Conservation (phyloP, 257 asterid genomes). For the Plectranthus barbatus region DNA sequence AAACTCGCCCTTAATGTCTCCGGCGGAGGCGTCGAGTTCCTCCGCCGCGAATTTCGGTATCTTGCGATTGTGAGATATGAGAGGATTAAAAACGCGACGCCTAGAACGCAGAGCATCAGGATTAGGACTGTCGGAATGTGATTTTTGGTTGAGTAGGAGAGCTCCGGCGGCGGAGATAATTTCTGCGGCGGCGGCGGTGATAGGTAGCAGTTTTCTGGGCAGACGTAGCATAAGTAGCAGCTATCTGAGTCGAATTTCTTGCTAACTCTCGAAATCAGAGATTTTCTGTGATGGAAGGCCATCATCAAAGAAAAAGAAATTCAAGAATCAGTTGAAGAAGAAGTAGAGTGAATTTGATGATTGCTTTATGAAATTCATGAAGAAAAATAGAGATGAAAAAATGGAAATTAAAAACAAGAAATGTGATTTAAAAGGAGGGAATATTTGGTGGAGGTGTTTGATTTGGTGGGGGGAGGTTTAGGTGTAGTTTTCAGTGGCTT, state of each 20-base stretch:
- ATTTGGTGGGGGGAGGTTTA: conserved; percentile 10
- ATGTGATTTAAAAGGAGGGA: neutral
- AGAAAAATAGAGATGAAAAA: neutral
- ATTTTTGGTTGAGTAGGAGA: neutral
- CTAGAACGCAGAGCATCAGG: conserved; percentile 49
- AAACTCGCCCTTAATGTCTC: conserved; percentile 14
- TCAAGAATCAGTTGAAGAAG: neutral
- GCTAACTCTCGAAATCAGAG: conserved; percentile 5
- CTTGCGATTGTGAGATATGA: conserved; percentile 36
- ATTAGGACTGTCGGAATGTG: conserved; percentile 30
- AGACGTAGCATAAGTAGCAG: conserved; percentile 17
- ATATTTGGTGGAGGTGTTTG: neutral
- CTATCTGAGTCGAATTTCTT: neutral
- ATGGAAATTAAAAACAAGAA: neutral
- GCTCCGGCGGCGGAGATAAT: conserved; percentile 1
- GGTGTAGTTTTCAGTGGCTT: conserved; percentile 6
- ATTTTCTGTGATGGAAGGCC: conserved; percentile 28
- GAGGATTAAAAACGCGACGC: conserved; percentile 32
- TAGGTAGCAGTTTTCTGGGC: conserved; percentile 20
- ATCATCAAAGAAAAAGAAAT: neutral
- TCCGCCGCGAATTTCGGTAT: conserved; percentile 6
- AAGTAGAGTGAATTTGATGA: neutral
- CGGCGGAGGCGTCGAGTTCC: neutral
- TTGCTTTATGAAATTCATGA: neutral
- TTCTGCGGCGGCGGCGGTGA: neutral